A percentile compares a stretch with the other conserved stretches of the same genome.
phyloP scores from a whole-genome alignment of 768 basidiomycete species.

The Xanthoconium purpureum region DNA sequence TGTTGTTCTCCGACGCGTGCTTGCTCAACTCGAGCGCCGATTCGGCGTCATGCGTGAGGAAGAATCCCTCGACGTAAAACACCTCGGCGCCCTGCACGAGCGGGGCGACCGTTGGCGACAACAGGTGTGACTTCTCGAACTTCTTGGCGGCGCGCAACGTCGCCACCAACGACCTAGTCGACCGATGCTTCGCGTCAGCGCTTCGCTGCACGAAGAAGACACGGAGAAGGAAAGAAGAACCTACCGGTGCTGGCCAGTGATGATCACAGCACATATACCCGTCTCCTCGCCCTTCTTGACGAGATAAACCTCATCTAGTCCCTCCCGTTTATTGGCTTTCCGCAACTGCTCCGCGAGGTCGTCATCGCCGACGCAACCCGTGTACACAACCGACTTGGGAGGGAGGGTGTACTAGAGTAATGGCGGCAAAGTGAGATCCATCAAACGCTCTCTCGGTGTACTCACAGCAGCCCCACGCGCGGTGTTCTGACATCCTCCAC shows the following conservation, averaged over 20 bases:
- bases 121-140: conserved; percentile 79
- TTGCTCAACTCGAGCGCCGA: conserved; percentile 71
- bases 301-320: conserved; percentile 82
- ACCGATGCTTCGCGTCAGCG: not conserved
- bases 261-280: conserved; percentile 92
- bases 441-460: conserved; percentile 3
- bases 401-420: conserved; percentile 82
- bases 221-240: conserved; percentile 10
- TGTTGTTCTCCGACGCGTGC: conserved; percentile 69
- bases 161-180: conserved; percentile 83
- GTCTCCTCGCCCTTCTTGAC: conserved; percentile 86
- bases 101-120: conserved; percentile 68
- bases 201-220: not conserved
- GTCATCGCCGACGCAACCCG: conserved; percentile 92
- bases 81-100: conserved; percentile 76
- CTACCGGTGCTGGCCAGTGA: conserved; percentile 90
- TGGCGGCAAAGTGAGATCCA: not conserved
- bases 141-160: conserved; percentile 87
- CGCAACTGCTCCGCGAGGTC: conserved; percentile 86
- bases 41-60: conserved; percentile 88
- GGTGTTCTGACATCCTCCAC: conserved; percentile 94
- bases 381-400: conserved; percentile 83
- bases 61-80: conserved; percentile 96
- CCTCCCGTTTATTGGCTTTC: conserved; percentile 88
- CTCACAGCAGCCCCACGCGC: conserved; percentile 94